Conservation (phyloP, 2,329 filamentous ascomycete species). For the Thyridium curvatum region DNA sequence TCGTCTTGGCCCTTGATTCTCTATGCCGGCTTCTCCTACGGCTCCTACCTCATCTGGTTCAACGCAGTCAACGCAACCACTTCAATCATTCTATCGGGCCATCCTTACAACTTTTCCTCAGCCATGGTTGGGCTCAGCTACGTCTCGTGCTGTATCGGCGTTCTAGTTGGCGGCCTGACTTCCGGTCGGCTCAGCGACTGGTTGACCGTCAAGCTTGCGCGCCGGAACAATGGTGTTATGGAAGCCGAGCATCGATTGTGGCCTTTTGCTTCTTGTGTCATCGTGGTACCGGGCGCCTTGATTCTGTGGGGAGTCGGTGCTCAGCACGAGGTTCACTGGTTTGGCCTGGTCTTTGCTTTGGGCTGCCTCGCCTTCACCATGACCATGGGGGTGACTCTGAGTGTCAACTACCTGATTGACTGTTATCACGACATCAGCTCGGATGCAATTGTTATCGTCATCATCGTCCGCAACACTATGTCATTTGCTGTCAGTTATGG, state of each 20-base stretch:
- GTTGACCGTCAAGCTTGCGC: conserved; percentile 11
- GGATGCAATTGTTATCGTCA: conserved; percentile 20
- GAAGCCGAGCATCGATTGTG: conserved; percentile 15
- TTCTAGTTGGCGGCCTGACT: conserved; percentile 13
- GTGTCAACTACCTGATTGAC: conserved; percentile 20
- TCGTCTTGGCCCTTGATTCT: conserved; percentile 35
- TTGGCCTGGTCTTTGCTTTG: conserved; percentile 13
- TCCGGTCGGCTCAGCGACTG: conserved; percentile 13
- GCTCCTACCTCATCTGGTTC: conserved; percentile 24
- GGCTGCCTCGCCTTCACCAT: conserved; percentile 14
- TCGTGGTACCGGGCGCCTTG: conserved; percentile 12
- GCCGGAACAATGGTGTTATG: conserved; percentile 13
- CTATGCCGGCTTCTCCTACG: conserved; percentile 27
- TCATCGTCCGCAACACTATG: conserved; percentile 29
- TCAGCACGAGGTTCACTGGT: conserved; percentile 21
- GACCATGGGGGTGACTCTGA: conserved; percentile 18
- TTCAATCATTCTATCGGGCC: conserved; percentile 22
- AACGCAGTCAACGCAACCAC: conserved; percentile 27
- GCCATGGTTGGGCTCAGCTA: conserved; percentile 20
- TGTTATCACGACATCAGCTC: conserved; percentile 22
- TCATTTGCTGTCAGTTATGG: conserved; percentile 30
- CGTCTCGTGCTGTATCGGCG: conserved; percentile 9
- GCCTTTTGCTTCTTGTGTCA: conserved; percentile 9
- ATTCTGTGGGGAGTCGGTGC: conserved; percentile 16
- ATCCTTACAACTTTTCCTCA: conserved; percentile 21